These are phyloP conservation scores for Agastache rugosa DNA, from an alignment of 257 asterid species.

Conservation along the genomic window DNA sequence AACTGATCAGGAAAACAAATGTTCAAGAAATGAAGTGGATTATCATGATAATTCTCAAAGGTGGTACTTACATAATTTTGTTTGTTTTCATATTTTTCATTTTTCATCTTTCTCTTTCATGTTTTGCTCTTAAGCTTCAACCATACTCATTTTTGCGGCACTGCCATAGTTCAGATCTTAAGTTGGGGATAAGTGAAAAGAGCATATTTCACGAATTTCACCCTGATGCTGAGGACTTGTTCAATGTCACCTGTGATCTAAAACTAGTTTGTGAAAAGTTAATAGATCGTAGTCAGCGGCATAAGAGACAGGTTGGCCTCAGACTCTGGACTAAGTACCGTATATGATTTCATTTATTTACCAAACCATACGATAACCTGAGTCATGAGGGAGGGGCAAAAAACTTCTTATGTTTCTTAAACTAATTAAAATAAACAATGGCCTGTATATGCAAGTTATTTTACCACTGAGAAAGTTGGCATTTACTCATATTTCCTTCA, in stretches of 20 bases:
- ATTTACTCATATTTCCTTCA: conserved; percentile 19
- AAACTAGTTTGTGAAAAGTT: conserved; percentile 88
- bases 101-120: conserved; percentile 4
- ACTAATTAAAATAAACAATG: conserved; percentile 1
- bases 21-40: conserved; percentile 99
- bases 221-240: conserved; percentile 98
- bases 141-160: conserved; percentile 27
- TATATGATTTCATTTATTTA: conserved; percentile 22
- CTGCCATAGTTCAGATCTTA: conserved; percentile 64
- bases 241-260: conserved; percentile 95
- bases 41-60: conserved; percentile 95
- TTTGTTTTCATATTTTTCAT: conserved; percentile 16
- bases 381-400: conserved; percentile 3
- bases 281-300: conserved; percentile 83
- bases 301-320: conserved; percentile 84
- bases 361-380: not conserved
- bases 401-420: not conserved
- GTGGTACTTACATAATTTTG: conserved; percentile 42
- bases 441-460: not conserved
- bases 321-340: conserved; percentile 23
- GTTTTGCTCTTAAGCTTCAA: conserved; percentile 6
- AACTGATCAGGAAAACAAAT: conserved; percentile 83
- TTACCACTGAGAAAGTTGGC: conserved; percentile 5
- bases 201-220: conserved; percentile 97
- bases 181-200: conserved; percentile 93